Base-by-base conservation (phyloP, 169 alveolate species). In the Plasmodium chabaudi region DNA sequence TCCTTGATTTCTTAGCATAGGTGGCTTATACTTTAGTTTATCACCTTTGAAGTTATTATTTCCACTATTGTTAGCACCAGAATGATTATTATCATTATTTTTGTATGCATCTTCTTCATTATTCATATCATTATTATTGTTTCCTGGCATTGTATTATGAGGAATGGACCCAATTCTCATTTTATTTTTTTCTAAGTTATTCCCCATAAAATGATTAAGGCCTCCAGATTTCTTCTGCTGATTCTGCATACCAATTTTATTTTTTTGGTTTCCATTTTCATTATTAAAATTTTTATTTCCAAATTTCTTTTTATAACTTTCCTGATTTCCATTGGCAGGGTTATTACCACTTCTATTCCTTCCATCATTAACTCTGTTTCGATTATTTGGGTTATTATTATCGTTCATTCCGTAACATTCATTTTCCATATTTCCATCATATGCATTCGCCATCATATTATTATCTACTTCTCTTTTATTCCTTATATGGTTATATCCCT, bases 21-120 rank as follows among this genome's bases (percentile, higher is more conserved):
- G 88, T 1, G 88, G 88, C 34, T 75, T 75, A 49, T 75, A 75
- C 51, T 74, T 75, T 25, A 74, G 88, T 44, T 75, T 75, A 39
- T 75, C 88, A 44, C 23, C 21, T 68, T 17, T 34, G 46, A 34
- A 34, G 7, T 34, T 34, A 53, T 55, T 56, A 25, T 59, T 34
- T 39, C 15, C 46, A 65, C n/a, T 64, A 34, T 42, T 65, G 6
- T 53, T 56, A 57, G 25, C 56, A 19, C 42, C 59, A 13, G 9
- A 12, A 17, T 72, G 57, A 5, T 61, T 61, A 23, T 27, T 72
- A 44, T 53, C 21, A 25, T 72, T 46, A 13, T 27, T 34, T 21
- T 27, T 72, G 44, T 34, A 53, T 23, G 17, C 42, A 46, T 53
- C 9, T 42, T 55, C 56, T 13, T 57, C 27, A n/a, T 23, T 72